Base-by-base conservation (phyloP, 164 flowering plant genomes). In the Umbilicus rupestris region DNA sequence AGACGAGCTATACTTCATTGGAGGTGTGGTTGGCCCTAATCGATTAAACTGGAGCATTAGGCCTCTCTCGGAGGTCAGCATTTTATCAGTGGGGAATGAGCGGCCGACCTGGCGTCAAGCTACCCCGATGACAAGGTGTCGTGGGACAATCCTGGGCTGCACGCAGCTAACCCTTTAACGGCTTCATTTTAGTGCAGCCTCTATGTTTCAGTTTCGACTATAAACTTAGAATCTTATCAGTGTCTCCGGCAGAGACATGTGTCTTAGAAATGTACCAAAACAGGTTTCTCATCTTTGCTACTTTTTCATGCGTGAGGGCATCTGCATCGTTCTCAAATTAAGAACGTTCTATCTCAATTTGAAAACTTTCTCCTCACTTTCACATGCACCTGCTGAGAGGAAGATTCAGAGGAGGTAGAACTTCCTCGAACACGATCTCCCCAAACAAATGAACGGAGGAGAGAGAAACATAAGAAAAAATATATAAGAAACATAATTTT, bases 11-110 rank as follows among this genome's bases (percentile, higher is more conserved):
- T 93, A 88, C 64, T 83, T 90, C 69, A 82, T 93, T 14, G 98
- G 97, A 31, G 98, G 98, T 3, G 92, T 88, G 35, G 82, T 84
- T 46, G 92, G 89, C 30, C 96, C 98, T 15, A 89, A 90, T 28
- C 69, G 81, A 47, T 79, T 77, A 82, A 90, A 89, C 66, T 73
- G 85, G 76, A 85, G 82, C 58, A 85, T 93, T 70, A 82, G 82
- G 73, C 76, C 72, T 28, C 72, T 81, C 69, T 82, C 96, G 1
- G 97, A 89, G 69, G 94, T 93, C 29, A 88, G 88, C 72, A 84
- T 78, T 14, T 69, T 93, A 73, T 72, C 79, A 0, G 76, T 93
- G 24, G 83, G 81, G 45, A 77, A 75, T 49, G 97, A 90, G 63
- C 79, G 93, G 52, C 85, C 89, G 10, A 77, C 72, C 52, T 93